These are phyloP conservation scores for Neopestalotiopsis rosae DNA, from an alignment of 2,329 filamentous ascomycete genomes.

Conservation along the genomic window DNA sequence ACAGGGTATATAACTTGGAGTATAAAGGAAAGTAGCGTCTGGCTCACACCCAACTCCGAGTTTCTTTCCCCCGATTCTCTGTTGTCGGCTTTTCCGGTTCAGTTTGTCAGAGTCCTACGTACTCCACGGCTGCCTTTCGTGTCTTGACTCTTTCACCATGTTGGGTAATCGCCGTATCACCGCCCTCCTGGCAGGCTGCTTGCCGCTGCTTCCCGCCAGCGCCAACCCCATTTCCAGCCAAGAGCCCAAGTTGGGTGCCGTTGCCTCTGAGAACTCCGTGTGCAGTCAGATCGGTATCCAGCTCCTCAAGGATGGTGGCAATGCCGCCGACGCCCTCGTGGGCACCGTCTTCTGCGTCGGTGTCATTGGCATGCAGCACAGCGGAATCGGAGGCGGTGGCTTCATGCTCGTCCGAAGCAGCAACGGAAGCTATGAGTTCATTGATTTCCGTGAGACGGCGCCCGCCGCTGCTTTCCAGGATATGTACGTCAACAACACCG, in stretches of 20 bases:
- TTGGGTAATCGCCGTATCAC: not conserved
- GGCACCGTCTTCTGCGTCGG: conserved; percentile 78
- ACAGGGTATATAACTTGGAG: not conserved
- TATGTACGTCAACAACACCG: conserved; percentile 77
- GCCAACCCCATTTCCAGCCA: not conserved
- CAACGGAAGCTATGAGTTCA: conserved; percentile 78
- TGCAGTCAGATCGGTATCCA: conserved; percentile 74
- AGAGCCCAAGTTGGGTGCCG: conserved; percentile 58
- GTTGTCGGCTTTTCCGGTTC: too few relatives aligned
- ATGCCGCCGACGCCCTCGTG: conserved; percentile 78
- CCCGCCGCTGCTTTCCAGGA: conserved; percentile 78
- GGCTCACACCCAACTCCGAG: not conserved
- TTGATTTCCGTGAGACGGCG: conserved; percentile 86
- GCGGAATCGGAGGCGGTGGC: conserved; percentile 86
- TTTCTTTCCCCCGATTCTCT: not conserved
- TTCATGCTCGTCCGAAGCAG: conserved; percentile 82
- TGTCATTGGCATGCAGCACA: conserved; percentile 78
- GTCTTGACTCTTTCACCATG: not conserved
- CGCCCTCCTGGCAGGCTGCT: not conserved
- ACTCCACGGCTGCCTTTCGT: not conserved
- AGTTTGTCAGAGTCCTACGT: not conserved
- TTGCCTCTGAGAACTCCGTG: conserved; percentile 71
- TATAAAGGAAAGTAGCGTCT: not conserved
- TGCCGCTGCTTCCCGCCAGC: conserved; percentile 2
- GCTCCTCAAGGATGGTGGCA: conserved; percentile 64